These are phyloP conservation scores for Friedmanniomyces endolithicus DNA, from an alignment of 495 filamentous ascomycete species.

Conservation along the genomic window DNA sequence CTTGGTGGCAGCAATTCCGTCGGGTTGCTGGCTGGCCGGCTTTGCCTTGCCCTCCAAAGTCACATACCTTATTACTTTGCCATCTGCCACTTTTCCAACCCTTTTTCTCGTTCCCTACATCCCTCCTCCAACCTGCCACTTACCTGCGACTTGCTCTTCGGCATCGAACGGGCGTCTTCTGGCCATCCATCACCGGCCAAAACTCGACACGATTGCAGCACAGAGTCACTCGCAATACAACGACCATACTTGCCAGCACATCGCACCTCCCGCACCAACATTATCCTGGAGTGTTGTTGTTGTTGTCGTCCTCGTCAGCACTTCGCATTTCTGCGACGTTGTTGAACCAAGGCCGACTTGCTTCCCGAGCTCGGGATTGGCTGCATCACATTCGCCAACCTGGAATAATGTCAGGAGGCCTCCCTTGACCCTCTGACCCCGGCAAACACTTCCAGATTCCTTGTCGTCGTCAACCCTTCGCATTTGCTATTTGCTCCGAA, in stretches of 20 bases:
- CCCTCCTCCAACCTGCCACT: not conserved
- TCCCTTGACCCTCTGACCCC: not conserved
- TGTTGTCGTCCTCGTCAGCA: not conserved
- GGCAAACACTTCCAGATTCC: not conserved
- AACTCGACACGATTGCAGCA: not conserved
- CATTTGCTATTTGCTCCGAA: not conserved
- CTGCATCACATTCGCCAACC: not conserved
- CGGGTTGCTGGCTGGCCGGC: not conserved
- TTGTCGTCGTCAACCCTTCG: not conserved
- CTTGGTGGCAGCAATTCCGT: not conserved
- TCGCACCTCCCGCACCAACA: not conserved
- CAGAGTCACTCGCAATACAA: not conserved
- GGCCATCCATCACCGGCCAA: not conserved
- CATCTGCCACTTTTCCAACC: too few species aligned
- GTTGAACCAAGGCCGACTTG: not conserved
- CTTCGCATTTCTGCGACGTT: constrained; percentile 5
- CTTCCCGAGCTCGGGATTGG: constrained; percentile 9
- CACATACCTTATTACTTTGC: not conserved
- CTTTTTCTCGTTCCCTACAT: not conserved
- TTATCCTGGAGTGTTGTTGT: not conserved
- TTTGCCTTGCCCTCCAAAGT: not conserved
- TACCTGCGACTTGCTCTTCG: not conserved
- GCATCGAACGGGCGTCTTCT: not conserved
- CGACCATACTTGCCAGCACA: not conserved
- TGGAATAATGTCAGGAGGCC: not conserved